Evolutionary conservation across 306 rosid species (phyloP).

Genomic region (Cucurbita pepo): DNA sequence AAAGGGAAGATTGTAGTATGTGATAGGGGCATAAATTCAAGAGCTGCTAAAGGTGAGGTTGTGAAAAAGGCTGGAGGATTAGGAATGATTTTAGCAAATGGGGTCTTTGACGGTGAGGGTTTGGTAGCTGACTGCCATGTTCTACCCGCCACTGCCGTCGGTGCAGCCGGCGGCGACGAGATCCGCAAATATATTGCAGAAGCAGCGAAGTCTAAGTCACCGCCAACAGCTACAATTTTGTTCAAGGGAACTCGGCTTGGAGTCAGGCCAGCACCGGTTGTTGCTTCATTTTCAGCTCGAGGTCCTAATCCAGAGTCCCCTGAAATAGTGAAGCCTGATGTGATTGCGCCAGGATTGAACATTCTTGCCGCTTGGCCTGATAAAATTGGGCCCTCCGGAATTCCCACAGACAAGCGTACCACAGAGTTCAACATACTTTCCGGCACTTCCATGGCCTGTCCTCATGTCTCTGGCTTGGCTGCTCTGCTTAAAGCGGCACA

Average conservation of each 20-base stretch:
- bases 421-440: constrained; percentile 79
- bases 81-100: constrained; percentile 80
- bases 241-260: constrained; percentile 71
- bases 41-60: constrained; percentile 73
- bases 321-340: constrained; percentile 74
- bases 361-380: constrained; percentile 97
- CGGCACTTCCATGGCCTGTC: constrained; percentile 93
- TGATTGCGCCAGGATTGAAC: constrained; percentile 78
- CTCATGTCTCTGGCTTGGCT: constrained; percentile 78
- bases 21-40: constrained; percentile 74
- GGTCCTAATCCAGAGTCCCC: constrained; percentile 84
- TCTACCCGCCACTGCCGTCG: constrained; percentile 67
- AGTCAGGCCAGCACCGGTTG: constrained; percentile 73
- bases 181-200: constrained; percentile 39
- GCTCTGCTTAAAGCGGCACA: constrained; percentile 85
- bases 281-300: constrained; percentile 79
- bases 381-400: constrained; percentile 63
- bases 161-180: constrained; percentile 52
- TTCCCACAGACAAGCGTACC: constrained; percentile 40
- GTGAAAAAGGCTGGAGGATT: constrained; percentile 73
- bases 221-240: constrained; percentile 36
- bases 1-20: constrained; percentile 65
- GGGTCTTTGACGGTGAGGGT: constrained; percentile 80
- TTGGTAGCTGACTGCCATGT: constrained; percentile 83
- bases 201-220: constrained; percentile 13